A percentile compares a stretch with the other conserved stretches of the same genome.
Evolutionary conservation across 2,329 filamentous ascomycete species (phyloP).

Genomic region (Sarocladium brachiariae): DNA sequence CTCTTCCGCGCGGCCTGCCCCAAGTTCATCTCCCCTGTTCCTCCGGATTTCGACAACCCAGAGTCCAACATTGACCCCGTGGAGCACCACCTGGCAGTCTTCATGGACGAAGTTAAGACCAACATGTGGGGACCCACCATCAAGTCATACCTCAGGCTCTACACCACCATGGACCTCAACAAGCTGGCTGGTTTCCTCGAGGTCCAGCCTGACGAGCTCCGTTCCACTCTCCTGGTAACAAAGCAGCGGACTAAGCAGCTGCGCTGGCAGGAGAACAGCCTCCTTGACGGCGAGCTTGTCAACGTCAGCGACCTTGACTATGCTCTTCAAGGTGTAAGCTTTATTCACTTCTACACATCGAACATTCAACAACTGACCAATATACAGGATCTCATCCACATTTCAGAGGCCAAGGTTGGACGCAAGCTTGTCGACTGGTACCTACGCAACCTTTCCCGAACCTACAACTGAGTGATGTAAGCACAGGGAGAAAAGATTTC

Average conservation of each 20-base stretch:
- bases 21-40: conserved; percentile 97
- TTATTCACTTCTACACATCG: not conserved
- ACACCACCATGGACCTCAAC: conserved; percentile 98
- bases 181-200: conserved; percentile 97
- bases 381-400: conserved; percentile 83
- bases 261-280: conserved; percentile 79
- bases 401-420: conserved; percentile 97
- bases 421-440: conserved; percentile 98
- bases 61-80: conserved; percentile 93
- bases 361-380: conserved; percentile 20
- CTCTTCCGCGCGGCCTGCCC: conserved; percentile 97
- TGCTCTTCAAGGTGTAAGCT: conserved; percentile 82
- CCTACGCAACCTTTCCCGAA: conserved; percentile 89
- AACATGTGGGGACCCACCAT: conserved; percentile 97
- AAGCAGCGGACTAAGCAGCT: conserved; percentile 98
- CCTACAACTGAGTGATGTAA: conserved; percentile 58
- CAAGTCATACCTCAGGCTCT: conserved; percentile 97
- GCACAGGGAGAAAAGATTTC: not conserved
- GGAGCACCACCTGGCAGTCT: conserved; percentile 93
- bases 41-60: conserved; percentile 96
- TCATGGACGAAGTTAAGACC: conserved; percentile 99
- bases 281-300: conserved; percentile 86
- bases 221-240: conserved; percentile 90
- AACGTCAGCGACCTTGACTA: conserved; percentile 96
- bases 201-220: conserved; percentile 90